A percentile compares a stretch with the other conserved stretches of the same genome.
Evolutionary conservation across 169 alveolate genomes (phyloP).

Genomic region (Plasmodium vivax): DNA sequence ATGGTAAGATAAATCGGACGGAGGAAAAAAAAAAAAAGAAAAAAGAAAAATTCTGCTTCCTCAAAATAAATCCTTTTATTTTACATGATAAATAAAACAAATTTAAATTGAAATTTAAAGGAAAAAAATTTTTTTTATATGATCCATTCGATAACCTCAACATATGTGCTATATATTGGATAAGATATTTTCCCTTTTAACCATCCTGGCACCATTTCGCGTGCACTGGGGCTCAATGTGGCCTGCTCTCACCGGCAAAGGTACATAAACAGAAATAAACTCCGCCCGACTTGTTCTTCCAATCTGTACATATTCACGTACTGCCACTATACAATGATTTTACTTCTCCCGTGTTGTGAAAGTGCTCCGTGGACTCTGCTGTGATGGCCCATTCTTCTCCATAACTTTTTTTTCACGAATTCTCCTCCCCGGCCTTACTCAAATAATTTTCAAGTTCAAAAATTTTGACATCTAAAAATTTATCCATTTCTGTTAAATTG

Average conservation of each 20-base stretch:
- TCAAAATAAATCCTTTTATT: neutral
- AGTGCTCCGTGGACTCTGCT: neutral
- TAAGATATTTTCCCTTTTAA: neutral
- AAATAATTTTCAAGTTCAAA: slow-evolving; percentile 54
- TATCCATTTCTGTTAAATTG: slow-evolving; percentile 55
- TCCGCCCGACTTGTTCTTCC: neutral
- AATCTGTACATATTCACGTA: neutral
- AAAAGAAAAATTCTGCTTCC: neutral
- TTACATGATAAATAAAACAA: neutral
- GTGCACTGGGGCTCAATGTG: neutral
- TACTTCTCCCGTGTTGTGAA: neutral
- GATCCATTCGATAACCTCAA: neutral
- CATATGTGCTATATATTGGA: neutral
- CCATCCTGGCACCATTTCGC: neutral
- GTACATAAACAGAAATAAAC: neutral
- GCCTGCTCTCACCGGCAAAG: neutral
- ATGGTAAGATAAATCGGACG: neutral
- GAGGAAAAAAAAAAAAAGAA: neutral
- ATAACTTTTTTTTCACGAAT: neutral
- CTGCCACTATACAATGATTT: neutral
- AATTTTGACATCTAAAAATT: slow-evolving; percentile 53
- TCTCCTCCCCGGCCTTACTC: neutral
- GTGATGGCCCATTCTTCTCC: neutral
- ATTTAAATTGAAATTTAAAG: neutral
- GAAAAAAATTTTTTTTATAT: neutral